Evolutionary conservation across 257 asterid genomes (phyloP).

Genomic region (Jaltomata sinuosa): DNA sequence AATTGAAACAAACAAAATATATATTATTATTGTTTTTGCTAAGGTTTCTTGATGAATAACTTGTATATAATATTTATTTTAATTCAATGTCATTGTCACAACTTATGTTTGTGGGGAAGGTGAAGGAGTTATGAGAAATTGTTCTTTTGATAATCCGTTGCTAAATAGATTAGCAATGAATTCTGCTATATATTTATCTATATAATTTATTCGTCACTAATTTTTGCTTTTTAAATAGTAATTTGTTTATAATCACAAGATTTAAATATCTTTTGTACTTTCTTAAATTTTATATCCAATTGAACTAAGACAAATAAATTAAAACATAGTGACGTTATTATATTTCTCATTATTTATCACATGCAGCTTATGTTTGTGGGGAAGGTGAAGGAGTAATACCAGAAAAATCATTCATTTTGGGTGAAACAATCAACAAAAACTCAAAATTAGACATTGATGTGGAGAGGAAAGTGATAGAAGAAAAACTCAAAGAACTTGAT

Average conservation of each 20-base stretch:
- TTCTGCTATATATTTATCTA: too few species aligned
- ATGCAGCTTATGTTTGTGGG: constrained; percentile 40
- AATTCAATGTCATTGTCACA: not conserved
- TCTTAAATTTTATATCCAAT: not conserved
- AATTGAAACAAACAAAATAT: not conserved
- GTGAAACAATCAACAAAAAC: constrained; percentile 36
- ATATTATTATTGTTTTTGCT: not conserved
- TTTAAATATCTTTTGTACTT: not conserved
- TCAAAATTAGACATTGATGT: constrained; percentile 26
- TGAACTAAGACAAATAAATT: not conserved
- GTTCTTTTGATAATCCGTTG: too few species aligned
- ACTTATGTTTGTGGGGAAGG: too few species aligned
- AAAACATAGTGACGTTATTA: not conserved
- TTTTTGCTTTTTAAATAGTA: too few species aligned
- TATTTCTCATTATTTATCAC: not conserved
- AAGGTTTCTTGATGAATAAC: not conserved
- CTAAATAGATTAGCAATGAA: too few species aligned
- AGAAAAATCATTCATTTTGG: constrained; percentile 32
- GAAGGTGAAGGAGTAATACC: constrained; percentile 25
- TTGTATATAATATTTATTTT: not conserved
- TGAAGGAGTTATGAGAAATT: too few species aligned
- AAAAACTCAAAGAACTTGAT: constrained; percentile 23
- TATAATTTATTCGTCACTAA: too few species aligned
- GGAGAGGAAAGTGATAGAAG: constrained; percentile 33
- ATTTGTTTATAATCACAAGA: too few species aligned